phyloP scores from a whole-genome alignment of 257 asterid genomes.

The Sherardia arvensis region DNA sequence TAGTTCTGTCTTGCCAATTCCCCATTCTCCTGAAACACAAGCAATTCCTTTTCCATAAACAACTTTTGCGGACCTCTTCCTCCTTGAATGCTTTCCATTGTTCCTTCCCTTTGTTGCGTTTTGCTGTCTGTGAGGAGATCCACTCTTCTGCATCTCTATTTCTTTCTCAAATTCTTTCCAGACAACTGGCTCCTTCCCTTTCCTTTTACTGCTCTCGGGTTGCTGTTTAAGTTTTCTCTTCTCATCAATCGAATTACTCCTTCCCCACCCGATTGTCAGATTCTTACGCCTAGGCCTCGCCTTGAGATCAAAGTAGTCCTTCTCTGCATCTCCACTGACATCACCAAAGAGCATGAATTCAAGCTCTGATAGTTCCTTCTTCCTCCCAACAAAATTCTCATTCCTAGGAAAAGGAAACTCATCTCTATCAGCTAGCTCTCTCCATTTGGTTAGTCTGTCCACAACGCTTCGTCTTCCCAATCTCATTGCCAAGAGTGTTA shows the following conservation, averaged over 20 bases:
- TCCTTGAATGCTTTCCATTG: slow-evolving; percentile 37
- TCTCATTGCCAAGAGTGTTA: slow-evolving; percentile 80
- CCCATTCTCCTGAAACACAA: slow-evolving; percentile 70
- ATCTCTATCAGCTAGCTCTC: slow-evolving; percentile 69
- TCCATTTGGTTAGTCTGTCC: slow-evolving; percentile 67
- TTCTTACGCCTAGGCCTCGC: slow-evolving; percentile 61
- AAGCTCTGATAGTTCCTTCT: slow-evolving; percentile 63
- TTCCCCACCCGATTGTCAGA: slow-evolving; percentile 66
- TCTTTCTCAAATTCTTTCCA: slow-evolving; percentile 88
- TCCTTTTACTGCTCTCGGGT: slow-evolving; percentile 35
- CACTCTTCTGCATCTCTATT: slow-evolving; percentile 62
- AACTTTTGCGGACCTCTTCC: slow-evolving; percentile 47
- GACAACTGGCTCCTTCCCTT: slow-evolving; percentile 64
- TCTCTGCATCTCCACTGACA: slow-evolving; percentile 57
- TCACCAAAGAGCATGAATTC: slow-evolving; percentile 85
- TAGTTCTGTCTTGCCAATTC: slow-evolving; percentile 82
- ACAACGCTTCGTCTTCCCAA: slow-evolving; percentile 87
- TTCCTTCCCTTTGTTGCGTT: slow-evolving; percentile 23
- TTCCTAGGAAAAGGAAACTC: slow-evolving; percentile 74
- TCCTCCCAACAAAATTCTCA: slow-evolving; percentile 77
- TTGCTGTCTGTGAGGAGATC: slow-evolving; percentile 28
- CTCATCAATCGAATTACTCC: slow-evolving; percentile 56
- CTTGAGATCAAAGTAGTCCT: slow-evolving; percentile 67
- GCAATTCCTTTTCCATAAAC: slow-evolving; percentile 81
- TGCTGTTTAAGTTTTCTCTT: slow-evolving; percentile 29